Evolutionary conservation across 257 asterid species (phyloP), one percentile per base, ranked within the genome.

Genomic region (Paraleonurus japonicus): DNA sequence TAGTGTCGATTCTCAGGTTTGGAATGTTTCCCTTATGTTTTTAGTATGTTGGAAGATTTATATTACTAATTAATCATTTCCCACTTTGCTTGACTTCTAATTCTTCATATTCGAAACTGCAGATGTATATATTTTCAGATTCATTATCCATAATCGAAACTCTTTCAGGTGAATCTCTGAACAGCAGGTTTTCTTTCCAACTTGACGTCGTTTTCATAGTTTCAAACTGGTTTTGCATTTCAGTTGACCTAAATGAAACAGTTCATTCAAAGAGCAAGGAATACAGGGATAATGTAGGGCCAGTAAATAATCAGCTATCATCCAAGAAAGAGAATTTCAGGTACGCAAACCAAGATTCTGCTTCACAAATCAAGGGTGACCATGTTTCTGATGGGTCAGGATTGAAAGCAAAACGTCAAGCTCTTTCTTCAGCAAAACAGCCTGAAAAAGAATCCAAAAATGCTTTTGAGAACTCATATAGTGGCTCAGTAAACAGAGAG

Each of bases 1-100:
- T 55, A 95, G 96, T 67, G 95, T 95, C 64, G 98, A 95, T 87
- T 95, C 99, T 82, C 99, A 95, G 99, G 98, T 92, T 75, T 53
- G 72, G 72, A 63, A 55, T 76, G 45, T 70, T 61, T 69, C 73
- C 59, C 50, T 69, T 71, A 53, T 28, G 60, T 79, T 43, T 67
- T 74, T 69, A 3, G 53, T 11, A 61, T 57, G 57, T 60, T 30
- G 48, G 59, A 58, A 70, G 57, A 17, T 67, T 72, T 65, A 20
- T 47, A 3, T 55, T 50, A 55, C 35, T 24, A 66, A 47, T 28
- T 63, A 64, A 68, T 71, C 11, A 58, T 65, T 60, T 82, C 35
- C 68, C 55, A 50, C 48, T 27, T 74, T 72, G 50, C 60, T 70
- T 61, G 50, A 69, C 64, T 47, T 61, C 48, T 35, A 50, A 70